Percentiles rank a stretch among this genome's conserved stretches.
These are phyloP conservation scores for Platanthera zijinensis DNA, from an alignment of 106 monocot species.

Conservation along the genomic window DNA sequence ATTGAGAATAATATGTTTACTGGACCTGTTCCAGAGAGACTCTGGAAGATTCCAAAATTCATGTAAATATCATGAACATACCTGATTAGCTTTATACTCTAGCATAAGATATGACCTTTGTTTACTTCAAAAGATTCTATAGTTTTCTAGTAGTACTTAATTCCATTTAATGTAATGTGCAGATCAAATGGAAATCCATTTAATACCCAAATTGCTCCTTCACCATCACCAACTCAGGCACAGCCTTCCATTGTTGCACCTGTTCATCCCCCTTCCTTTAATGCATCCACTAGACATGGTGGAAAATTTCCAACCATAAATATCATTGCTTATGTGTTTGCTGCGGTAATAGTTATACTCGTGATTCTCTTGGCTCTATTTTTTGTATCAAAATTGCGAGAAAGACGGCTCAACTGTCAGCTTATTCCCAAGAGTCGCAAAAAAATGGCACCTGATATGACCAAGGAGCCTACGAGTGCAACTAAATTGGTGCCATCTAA, in stretches of 20 bases:
- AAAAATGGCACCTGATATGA: background rate
- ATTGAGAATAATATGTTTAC: slow-evolving; percentile 91
- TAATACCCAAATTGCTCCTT: slow-evolving; percentile 54
- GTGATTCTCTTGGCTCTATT: slow-evolving; percentile 9
- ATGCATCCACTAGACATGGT: slow-evolving; percentile 13
- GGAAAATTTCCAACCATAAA: slow-evolving; percentile 19
- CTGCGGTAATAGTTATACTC: slow-evolving; percentile 21
- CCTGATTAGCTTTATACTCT: background rate
- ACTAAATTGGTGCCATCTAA: slow-evolving; percentile 6
- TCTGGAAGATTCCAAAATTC: slow-evolving; percentile 74
- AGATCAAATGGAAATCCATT: slow-evolving; percentile 92
- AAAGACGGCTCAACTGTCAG: slow-evolving; percentile 5
- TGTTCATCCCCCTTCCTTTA: slow-evolving; percentile 14
- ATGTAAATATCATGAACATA: slow-evolving; percentile 23
- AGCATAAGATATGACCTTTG: background rate
- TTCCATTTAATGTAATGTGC: slow-evolving; percentile 17
- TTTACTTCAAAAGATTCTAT: background rate
- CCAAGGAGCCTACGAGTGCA: slow-evolving; percentile 2
- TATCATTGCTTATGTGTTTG: slow-evolving; percentile 30
- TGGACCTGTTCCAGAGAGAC: slow-evolving; percentile 73
- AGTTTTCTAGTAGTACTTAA: background rate
- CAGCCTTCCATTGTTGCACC: slow-evolving; percentile 6
- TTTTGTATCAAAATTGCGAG: slow-evolving; percentile 27
- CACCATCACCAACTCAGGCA: slow-evolving; percentile 13
- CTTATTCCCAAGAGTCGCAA: slow-evolving; percentile 3